Conservation (phyloP, 2,329 filamentous ascomycete species). For the Colletotrichum graminicola region DNA sequence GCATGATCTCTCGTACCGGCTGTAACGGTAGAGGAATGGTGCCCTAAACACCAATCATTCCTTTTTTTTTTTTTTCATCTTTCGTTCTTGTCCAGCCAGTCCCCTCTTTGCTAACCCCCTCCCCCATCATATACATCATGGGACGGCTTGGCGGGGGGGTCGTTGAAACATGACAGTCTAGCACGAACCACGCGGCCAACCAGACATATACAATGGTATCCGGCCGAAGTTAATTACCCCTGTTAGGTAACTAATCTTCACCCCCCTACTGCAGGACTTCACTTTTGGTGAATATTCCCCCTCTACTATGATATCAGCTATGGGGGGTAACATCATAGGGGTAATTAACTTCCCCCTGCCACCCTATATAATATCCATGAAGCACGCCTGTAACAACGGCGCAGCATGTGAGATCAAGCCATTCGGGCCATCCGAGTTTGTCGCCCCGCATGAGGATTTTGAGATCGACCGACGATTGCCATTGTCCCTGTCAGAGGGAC, state of each 20-base stretch:
- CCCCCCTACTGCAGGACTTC: no score
- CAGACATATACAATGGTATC: not conserved
- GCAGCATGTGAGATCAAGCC: constrained; percentile 26
- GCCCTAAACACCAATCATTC: constrained; percentile 7
- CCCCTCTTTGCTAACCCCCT: not conserved
- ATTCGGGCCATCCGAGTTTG: not conserved
- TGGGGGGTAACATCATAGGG: no score
- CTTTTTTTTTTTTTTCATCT: constrained; percentile 1
- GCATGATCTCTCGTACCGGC: constrained; percentile 18
- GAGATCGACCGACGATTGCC: not conserved
- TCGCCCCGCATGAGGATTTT: not conserved
- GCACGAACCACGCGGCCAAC: constrained; percentile 14
- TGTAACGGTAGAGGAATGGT: not conserved
- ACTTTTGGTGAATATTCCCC: no score
- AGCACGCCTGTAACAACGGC: constrained; percentile 26
- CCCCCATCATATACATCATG: not conserved
- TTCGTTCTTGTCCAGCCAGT: not conserved
- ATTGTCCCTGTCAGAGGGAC: not conserved
- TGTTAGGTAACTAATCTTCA: no score
- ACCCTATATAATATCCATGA: constrained; percentile 27
- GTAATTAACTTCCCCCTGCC: no score
- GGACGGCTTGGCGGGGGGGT: constrained; percentile 13
- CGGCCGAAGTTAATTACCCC: no score
- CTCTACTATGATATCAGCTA: no score
- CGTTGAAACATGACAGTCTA: constrained; percentile 32